Base-by-base conservation (phyloP, 2,329 filamentous ascomycete genomes). In the Cordyceps fumosorosea region DNA sequence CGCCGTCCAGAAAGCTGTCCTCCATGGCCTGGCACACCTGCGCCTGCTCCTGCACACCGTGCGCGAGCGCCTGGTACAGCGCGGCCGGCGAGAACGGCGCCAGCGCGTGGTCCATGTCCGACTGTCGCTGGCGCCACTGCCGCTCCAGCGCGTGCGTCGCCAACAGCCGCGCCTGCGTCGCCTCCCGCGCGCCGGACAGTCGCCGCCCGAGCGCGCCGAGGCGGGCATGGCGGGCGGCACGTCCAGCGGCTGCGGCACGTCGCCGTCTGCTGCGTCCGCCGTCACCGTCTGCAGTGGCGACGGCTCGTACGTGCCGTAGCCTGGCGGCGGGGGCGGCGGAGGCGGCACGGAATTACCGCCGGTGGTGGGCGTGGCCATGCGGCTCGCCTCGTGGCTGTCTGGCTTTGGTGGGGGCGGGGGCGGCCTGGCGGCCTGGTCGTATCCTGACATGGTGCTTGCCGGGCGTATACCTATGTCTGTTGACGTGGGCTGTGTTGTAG, bases 41-140 rank as follows among this genome's bases (percentile, higher is more conserved):
- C 65, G 93, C 91, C 75, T 96, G 93, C 78, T 98, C 93, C 58
- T 85, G 84, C 18, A 96, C 86, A 11, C 86, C 88, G 63, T 89
- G 88, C 52, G 81, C 86, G 12, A 98, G 80, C 57, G 89, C 83
- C 74, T 93, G 89, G 72, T 98, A 97, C 69, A 98, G 79, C 50
- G 90, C 89, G 50, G 91, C 89, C 0, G 93, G 92, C 29, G 90
- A 90, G 77, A 96, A 98, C 1, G 90, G 90, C 42, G 86, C 85
- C 64, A 98, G 78, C 7, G 90, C 91, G 57, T 85, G 81, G 73
- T 98, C 95, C 84, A 96, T 95, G 69, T 95, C 91, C 1, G 85
- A 81, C 74, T 98, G 91, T 74, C 95, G 96, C 67, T 89, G 85
- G 61, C 88, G 86, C 90, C 95, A 98, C 70, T 93, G 89, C n/a